Conservation (phyloP, 2,329 filamentous ascomycete genomes). For the Aspergillus felis region DNA sequence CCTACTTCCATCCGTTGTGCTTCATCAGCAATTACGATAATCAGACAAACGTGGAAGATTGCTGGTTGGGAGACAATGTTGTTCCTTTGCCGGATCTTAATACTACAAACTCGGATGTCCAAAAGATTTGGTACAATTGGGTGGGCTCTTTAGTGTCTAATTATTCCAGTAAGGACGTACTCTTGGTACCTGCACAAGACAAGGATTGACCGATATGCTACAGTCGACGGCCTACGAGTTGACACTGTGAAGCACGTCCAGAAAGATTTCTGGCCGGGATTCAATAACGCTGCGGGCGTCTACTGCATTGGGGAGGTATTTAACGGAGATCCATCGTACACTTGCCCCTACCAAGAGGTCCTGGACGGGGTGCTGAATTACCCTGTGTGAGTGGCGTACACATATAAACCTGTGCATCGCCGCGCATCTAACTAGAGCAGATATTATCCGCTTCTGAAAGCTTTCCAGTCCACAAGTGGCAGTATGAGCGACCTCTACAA, state of each 20-base stretch:
- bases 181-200: neutral
- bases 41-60: constrained; percentile 43
- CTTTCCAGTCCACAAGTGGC: constrained; percentile 32
- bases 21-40: constrained; percentile 50
- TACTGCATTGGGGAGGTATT: constrained; percentile 49
- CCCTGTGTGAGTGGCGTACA: constrained; percentile 26
- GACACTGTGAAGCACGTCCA: constrained; percentile 51
- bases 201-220: neutral
- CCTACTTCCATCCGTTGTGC: constrained; percentile 61
- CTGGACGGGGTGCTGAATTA: constrained; percentile 49
- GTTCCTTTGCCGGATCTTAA: constrained; percentile 61
- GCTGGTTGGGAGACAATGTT: constrained; percentile 53
- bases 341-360: constrained; percentile 44
- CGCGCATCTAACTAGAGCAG: constrained; percentile 2
- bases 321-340: constrained; percentile 37
- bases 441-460: constrained; percentile 33
- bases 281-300: constrained; percentile 40
- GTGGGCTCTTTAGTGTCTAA: constrained; percentile 54
- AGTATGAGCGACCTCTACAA: constrained; percentile 33
- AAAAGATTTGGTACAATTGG: constrained; percentile 55
- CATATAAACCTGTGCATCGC: neutral
- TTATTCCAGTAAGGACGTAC: constrained; percentile 53
- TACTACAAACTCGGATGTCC: constrained; percentile 51
- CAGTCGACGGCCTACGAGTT: constrained; percentile 51
- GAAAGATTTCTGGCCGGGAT: constrained; percentile 42